Percentiles rank a stretch among this genome's conserved stretches.
Conservation (phyloP, 352 stramenopile genomes). For the Globisporangium rhizosaccharum region DNA sequence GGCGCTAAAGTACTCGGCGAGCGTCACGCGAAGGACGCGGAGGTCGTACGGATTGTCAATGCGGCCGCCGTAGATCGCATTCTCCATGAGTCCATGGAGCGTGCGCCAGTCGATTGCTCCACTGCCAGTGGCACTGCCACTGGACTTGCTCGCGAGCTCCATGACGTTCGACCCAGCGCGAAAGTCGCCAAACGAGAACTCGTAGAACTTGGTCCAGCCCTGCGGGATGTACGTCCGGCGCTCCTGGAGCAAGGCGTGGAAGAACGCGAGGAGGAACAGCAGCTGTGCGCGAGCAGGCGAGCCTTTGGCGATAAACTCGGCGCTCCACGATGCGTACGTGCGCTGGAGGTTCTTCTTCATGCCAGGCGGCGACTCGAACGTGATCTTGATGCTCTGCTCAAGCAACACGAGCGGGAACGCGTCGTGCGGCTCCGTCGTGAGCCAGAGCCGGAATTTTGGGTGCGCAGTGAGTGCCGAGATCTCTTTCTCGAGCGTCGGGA, state of each 20-base stretch:
- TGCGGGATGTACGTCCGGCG: constrained; percentile 92
- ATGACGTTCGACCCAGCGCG: constrained; percentile 91
- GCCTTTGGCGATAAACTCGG: constrained; percentile 61
- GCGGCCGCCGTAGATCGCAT: constrained; percentile 93
- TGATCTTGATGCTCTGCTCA: constrained; percentile 92
- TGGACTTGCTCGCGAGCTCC: constrained; percentile 54
- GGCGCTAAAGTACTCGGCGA: constrained; percentile 82
- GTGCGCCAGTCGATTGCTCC: constrained; percentile 82
- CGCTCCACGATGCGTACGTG: constrained; percentile 86
- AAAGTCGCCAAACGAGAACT: constrained; percentile 94
- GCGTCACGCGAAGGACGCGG: constrained; percentile 84
- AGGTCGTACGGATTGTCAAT: constrained; percentile 93
- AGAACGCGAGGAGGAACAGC: constrained; percentile 87
- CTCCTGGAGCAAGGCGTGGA: constrained; percentile 86
- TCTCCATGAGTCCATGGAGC: constrained; percentile 94
- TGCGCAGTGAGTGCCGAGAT: constrained; percentile 68
- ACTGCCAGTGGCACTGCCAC: constrained; percentile 9
- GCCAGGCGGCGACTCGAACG: constrained; percentile 92
- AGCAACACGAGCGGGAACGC: constrained; percentile 90
- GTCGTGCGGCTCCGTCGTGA: constrained; percentile 91
- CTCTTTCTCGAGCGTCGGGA: constrained; percentile 90
- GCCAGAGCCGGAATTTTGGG: constrained; percentile 92
- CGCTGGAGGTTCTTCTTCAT: constrained; percentile 95
- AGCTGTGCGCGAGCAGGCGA: constrained; percentile 47
- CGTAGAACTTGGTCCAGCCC: constrained; percentile 96